Evolutionary conservation across 352 stramenopile genomes (phyloP).

Genomic region (Hyaloperonospora brassicae): DNA sequence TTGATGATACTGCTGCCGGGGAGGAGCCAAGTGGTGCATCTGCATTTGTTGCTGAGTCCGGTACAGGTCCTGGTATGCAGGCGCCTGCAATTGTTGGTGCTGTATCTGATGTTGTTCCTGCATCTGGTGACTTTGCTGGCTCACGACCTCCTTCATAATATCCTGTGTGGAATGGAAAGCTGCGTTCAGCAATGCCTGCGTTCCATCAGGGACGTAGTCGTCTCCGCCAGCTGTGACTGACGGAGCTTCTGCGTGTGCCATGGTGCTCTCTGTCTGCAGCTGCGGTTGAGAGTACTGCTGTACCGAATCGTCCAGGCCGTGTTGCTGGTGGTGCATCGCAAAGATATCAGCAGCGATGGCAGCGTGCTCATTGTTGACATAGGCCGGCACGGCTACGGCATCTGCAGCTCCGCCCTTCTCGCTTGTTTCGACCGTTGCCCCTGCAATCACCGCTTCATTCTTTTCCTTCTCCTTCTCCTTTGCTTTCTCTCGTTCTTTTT

Average conservation of each 20-base stretch:
- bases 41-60: constrained; percentile 29
- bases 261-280: constrained; percentile 10
- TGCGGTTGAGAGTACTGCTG: constrained; percentile 20
- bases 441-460: constrained; percentile 6
- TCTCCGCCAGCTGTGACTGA: constrained; percentile 15
- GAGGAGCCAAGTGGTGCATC: constrained; percentile 27
- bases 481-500: constrained; percentile 33
- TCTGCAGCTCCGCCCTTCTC: constrained; percentile 18
- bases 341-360: constrained; percentile 32
- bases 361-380: constrained; percentile 28
- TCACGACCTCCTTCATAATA: constrained; percentile 64
- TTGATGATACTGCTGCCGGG: constrained; percentile 35
- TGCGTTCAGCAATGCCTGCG: constrained; percentile 54
- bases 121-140: constrained; percentile 36
- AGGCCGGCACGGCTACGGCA: constrained; percentile 4
- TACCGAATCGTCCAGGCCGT: constrained; percentile 15
- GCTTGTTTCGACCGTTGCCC: constrained; percentile 1
- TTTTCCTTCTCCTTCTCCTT: constrained; percentile 34
- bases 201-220: constrained; percentile 48
- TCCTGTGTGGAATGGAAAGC: constrained; percentile 68
- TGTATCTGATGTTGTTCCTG: constrained; percentile 31
- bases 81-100: constrained; percentile 28
- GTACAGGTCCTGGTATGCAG: constrained; percentile 30
- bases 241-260: constrained; percentile 14
- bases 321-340: constrained; percentile 34